A percentile compares a stretch with the other conserved stretches of the same genome.
These are phyloP conservation scores for Hansfordia pulvinata DNA, from an alignment of 2,329 filamentous ascomycete species.

Conservation along the genomic window DNA sequence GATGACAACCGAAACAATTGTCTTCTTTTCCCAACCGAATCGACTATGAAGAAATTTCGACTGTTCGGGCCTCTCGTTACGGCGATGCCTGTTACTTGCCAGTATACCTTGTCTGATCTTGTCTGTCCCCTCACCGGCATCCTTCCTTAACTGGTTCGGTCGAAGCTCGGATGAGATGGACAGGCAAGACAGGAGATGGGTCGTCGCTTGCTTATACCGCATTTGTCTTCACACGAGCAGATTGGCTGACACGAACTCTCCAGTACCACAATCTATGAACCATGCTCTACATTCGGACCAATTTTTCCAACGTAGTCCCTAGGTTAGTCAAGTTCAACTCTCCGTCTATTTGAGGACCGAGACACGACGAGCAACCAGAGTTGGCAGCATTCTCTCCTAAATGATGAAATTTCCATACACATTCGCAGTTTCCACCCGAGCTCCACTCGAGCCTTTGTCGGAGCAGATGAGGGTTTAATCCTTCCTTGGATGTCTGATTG, in stretches of 20 bases:
- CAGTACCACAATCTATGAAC: too few species aligned
- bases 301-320: slow-evolving; percentile 6
- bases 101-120: slow-evolving; percentile 70
- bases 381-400: slow-evolving; percentile 10
- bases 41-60: slow-evolving; percentile 70
- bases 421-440: slow-evolving; percentile 89
- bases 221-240: too few species aligned
- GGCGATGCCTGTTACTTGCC: slow-evolving; percentile 72
- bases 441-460: slow-evolving; percentile 49
- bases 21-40: slow-evolving; percentile 86
- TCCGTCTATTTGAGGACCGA: too few species aligned
- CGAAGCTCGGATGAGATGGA: slow-evolving; percentile 6
- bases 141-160: not conserved
- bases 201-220: slow-evolving; percentile 1
- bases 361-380: too few species aligned
- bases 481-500: slow-evolving; percentile 71
- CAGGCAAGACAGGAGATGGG: slow-evolving; percentile 1
- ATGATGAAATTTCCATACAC: slow-evolving; percentile 65
- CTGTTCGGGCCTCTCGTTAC: slow-evolving; percentile 50
- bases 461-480: slow-evolving; percentile 52
- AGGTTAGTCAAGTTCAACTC: slow-evolving; percentile 10
- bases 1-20: slow-evolving; percentile 59
- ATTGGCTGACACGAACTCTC: too few species aligned
- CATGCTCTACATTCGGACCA: too few species aligned
- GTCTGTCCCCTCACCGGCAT: too few species aligned